Evolutionary conservation across 2,329 filamentous ascomycete genomes (phyloP), one percentile per base, ranked within the genome.

Genomic region (Pseudopyrenochaeta lycopersici): DNA sequence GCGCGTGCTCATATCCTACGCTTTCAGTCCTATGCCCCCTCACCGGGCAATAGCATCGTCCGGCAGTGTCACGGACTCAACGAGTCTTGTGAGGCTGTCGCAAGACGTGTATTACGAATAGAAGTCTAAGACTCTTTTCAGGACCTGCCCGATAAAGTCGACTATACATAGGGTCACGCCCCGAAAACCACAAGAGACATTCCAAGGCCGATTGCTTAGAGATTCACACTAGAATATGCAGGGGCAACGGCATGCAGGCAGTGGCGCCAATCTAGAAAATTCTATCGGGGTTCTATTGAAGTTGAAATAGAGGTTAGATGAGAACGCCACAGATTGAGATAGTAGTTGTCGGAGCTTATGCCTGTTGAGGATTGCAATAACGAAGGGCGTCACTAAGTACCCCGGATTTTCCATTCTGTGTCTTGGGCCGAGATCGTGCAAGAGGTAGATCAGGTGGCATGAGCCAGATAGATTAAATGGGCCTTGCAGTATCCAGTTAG

Each of bases 31-130:
- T 52, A 41, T 44, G 52, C 51, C 11, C 27, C 21, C 14, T 12
- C 27, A 12, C 40, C 43, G 54, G 20, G 41, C 31, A 14, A n/a
- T 12, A 35, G 15, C 47, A 42, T 52, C 49, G 33, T 31, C 40
- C 46, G 53, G 48, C 46, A 40, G 51, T 49, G 55, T 62, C 57
- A 60, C 56, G 48, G 46, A 49, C 36, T 29, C 27, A 46, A 23
- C 27, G 27, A 58, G 62, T 62, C 68, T 59, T 56, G 66, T 69
- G 67, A 66, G 58, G 46, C 52, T 27, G 41, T 54, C 64, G 60
- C 63, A 52, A 62, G 60, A 60, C 60, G 32, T 36, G 17, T 39
- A 47, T 43, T 38, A 42, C 41, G 27, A 49, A 49, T 15, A 31
- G 40, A 35, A 40, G 31, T 30, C 45, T 29, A 41, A 38, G 17